phyloP scores from a whole-genome alignment of 108 stramenopile genomes.

The Nitzschia putrida region DNA sequence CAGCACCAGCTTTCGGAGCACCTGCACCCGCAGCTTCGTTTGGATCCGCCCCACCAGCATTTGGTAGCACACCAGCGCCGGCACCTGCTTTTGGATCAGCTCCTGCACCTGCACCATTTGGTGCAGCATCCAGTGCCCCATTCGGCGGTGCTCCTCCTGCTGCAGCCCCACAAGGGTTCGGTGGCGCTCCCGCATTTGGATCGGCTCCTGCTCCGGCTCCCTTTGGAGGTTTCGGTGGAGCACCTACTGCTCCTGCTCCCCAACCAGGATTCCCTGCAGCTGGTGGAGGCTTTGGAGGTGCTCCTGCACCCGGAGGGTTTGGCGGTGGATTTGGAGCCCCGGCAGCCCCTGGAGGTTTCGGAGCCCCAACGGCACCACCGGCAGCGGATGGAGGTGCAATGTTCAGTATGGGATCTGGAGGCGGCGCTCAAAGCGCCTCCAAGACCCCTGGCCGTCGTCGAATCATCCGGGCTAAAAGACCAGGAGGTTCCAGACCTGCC shows the following conservation, averaged over 20 bases:
- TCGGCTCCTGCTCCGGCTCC: conserved; percentile 2
- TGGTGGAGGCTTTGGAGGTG: conserved; percentile 1
- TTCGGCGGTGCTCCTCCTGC: not conserved
- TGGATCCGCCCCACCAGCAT: not conserved
- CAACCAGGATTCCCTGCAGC: not conserved
- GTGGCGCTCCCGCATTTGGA: conserved; percentile 8
- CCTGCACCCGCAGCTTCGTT: conserved; percentile 2
- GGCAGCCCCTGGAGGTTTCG: conserved; percentile 16
- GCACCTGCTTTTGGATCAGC: conserved; percentile 22
- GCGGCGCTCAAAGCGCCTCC: not conserved
- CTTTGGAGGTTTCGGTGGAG: not conserved
- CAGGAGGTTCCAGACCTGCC: conserved; percentile 2
- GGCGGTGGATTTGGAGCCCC: conserved; percentile 1
- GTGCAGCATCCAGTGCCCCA: conserved; percentile 13
- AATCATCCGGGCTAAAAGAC: conserved; percentile 27
- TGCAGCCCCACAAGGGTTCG: not conserved
- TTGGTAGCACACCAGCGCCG: conserved; percentile 1
- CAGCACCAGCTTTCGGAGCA: conserved; percentile 8
- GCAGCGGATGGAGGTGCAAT: not conserved
- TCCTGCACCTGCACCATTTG: conserved; percentile 18
- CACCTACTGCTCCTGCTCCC: not conserved
- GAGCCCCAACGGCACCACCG: conserved; percentile 15
- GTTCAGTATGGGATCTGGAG: conserved; percentile 39
- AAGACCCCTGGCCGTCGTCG: conserved; percentile 19
- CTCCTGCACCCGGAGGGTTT: conserved; percentile 19